Percentiles rank a stretch among this genome's conserved stretches.
These are phyloP conservation scores for Cladosporium sphaerospermum DNA, from an alignment of 2,329 filamentous ascomycete genomes.

Conservation along the genomic window DNA sequence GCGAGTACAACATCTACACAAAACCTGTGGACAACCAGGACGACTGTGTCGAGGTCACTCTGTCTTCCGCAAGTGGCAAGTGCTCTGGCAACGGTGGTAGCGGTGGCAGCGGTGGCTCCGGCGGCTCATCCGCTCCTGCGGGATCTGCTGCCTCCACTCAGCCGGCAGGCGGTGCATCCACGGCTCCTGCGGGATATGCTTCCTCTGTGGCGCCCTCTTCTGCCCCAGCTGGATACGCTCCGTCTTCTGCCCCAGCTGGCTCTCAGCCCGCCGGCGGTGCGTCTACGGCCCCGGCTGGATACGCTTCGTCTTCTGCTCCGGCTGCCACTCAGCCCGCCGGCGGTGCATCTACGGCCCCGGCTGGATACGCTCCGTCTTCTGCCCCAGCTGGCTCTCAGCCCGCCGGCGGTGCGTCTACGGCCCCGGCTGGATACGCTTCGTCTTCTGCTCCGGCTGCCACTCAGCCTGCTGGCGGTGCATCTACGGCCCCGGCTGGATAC, in stretches of 20 bases:
- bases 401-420: background rate
- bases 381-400: background rate
- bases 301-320: background rate
- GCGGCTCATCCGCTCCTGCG: slow-evolving; percentile 1
- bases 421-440: background rate
- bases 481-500: background rate
- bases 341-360: background rate
- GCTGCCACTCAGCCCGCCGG: background rate
- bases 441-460: background rate
- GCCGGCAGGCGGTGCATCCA: background rate
- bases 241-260: background rate
- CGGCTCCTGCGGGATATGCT: background rate
- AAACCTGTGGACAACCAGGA: slow-evolving; percentile 15
- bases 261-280: background rate
- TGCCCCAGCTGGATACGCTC: too few species aligned
- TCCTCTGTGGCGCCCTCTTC: background rate
- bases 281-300: slow-evolving; percentile 1
- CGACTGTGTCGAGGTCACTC: slow-evolving; percentile 16
- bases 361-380: background rate
- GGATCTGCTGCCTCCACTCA: background rate
- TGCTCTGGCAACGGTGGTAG: slow-evolving; percentile 12
- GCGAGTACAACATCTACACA: slow-evolving; percentile 31
- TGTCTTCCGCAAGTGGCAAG: slow-evolving; percentile 18
- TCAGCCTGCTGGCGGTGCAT: background rate
- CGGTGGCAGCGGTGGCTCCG: background rate